Evolutionary conservation across 78 protist genomes (phyloP).

Genomic region (Mastigamoeba balamuthi): DNA sequence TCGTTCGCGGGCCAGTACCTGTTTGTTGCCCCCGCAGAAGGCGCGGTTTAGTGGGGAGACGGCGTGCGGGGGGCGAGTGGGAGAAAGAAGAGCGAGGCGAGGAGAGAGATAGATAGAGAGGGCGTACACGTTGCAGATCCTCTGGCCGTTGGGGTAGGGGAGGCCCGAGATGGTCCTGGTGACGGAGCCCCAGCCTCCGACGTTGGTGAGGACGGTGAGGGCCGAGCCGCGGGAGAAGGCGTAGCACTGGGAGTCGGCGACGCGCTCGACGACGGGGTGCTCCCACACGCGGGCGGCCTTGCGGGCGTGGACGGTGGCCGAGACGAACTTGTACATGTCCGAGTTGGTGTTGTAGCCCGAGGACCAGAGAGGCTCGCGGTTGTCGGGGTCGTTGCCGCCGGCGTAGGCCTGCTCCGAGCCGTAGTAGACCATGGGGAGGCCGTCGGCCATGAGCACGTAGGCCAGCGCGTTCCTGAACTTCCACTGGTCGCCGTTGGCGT

Average conservation of each 20-base stretch:
- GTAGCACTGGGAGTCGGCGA: conserved; percentile 36
- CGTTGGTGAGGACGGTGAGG: conserved; percentile 65
- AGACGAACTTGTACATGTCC: conserved; percentile 17
- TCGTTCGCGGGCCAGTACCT: conserved; percentile 35
- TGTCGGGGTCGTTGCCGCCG: conserved; percentile 67
- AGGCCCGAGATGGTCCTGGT: conserved; percentile 33
- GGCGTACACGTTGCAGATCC: conserved; percentile 37
- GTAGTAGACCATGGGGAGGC: conserved; percentile 79
- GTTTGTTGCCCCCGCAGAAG: too few relatives aligned
- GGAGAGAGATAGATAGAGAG: background rate
- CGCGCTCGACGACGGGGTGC: conserved; percentile 19
- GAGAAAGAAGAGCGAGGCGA: background rate
- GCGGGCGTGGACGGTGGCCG: background rate
- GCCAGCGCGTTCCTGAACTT: conserved; percentile 56
- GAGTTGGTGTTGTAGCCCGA: conserved; percentile 15
- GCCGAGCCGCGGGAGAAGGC: conserved; percentile 50
- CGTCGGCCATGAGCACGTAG: conserved; percentile 30
- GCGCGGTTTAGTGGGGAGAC: too few relatives aligned
- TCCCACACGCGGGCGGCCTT: background rate
- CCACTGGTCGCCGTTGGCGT: conserved; percentile 12
- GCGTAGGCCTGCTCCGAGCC: conserved; percentile 73
- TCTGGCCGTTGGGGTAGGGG: conserved; percentile 32
- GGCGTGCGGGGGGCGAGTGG: background rate
- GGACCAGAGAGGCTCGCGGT: conserved; percentile 73
- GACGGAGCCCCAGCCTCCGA: too few relatives aligned